phyloP scores from a whole-genome alignment of 139 green algal species.

The Chlorella sp. region DNA sequence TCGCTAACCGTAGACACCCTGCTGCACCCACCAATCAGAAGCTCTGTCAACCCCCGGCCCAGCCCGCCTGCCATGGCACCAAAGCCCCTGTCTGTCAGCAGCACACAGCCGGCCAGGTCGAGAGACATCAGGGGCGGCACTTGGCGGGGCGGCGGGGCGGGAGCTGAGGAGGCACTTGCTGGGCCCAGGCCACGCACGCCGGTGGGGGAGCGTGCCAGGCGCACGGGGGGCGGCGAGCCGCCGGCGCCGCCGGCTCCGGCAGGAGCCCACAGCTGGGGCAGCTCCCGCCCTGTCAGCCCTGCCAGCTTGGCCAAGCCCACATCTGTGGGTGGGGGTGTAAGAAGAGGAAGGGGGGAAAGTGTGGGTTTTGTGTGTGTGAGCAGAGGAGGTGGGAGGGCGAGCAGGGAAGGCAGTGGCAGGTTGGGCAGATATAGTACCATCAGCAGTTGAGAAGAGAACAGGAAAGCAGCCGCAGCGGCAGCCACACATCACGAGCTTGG shows the following conservation, averaged over 20 bases:
- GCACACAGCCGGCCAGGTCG: constrained; percentile 47
- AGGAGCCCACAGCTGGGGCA: constrained; percentile 15
- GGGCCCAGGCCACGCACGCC: not conserved
- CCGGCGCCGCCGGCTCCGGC: not conserved
- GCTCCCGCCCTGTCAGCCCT: not conserved
- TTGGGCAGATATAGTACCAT: too few relatives aligned
- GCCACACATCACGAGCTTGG: too few relatives aligned
- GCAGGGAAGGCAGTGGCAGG: too few relatives aligned
- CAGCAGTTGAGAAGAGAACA: too few relatives aligned
- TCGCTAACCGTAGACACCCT: constrained; percentile 57
- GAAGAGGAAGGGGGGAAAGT: too few relatives aligned
- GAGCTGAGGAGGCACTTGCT: not conserved
- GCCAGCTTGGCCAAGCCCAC: constrained; percentile 20
- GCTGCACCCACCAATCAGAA: constrained; percentile 51
- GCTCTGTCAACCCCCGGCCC: constrained; percentile 5
- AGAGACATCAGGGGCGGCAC: constrained; percentile 31
- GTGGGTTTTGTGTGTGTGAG: too few relatives aligned
- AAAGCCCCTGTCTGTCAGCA: constrained; percentile 42
- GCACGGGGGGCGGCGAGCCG: constrained; percentile 12
- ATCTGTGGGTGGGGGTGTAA: constrained; percentile 23
- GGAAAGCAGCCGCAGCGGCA: too few relatives aligned
- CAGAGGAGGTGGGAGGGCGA: too few relatives aligned
- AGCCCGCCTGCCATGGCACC: constrained; percentile 28
- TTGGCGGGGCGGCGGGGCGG: not conserved
- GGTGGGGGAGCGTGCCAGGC: constrained; percentile 8